phyloP scores from a whole-genome alignment of 495 filamentous ascomycete genomes.

The Rostrohypoxylon terebratum region DNA sequence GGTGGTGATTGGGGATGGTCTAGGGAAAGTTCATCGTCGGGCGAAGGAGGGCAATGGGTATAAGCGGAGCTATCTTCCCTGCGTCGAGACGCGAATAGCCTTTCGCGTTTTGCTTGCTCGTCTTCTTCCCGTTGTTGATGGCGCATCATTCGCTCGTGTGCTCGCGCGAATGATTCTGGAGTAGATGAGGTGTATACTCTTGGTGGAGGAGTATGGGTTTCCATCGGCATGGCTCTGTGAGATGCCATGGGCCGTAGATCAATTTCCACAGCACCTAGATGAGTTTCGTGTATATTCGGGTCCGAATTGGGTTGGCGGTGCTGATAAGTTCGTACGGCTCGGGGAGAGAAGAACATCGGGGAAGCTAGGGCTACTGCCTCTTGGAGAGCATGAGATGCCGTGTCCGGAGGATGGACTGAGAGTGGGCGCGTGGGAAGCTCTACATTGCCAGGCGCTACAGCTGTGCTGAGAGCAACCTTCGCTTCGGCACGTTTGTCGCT shows the following conservation, averaged over 20 bases:
- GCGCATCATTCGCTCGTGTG: slow-evolving; percentile 47
- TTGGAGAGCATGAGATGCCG: slow-evolving; percentile 20
- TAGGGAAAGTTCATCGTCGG: slow-evolving; percentile 59
- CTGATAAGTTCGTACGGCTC: slow-evolving; percentile 53
- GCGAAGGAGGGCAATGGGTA: slow-evolving; percentile 60
- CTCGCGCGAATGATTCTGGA: slow-evolving; percentile 46
- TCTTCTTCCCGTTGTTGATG: slow-evolving; percentile 42
- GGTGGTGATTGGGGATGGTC: slow-evolving; percentile 45
- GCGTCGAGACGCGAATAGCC: slow-evolving; percentile 15
- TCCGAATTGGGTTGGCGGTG: slow-evolving; percentile 58
- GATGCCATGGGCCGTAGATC: slow-evolving; percentile 57
- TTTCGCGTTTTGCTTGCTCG: slow-evolving; percentile 37
- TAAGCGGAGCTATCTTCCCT: slow-evolving; percentile 40
- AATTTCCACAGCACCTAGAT: slow-evolving; percentile 47
- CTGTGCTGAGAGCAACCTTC: slow-evolving; percentile 69
- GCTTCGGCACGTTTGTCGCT: slow-evolving; percentile 73
- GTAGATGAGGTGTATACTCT: slow-evolving; percentile 46
- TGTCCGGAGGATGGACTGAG: slow-evolving; percentile 50
- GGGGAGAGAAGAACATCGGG: slow-evolving; percentile 52
- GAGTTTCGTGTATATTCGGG: slow-evolving; percentile 59
- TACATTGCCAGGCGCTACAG: slow-evolving; percentile 72
- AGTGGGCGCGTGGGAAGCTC: slow-evolving; percentile 61
- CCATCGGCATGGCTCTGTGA: slow-evolving; percentile 54
- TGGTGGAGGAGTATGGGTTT: slow-evolving; percentile 44
- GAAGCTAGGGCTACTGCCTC: slow-evolving; percentile 45